phyloP scores from a whole-genome alignment of 495 filamentous ascomycete species.

The Neurospora sp. region DNA sequence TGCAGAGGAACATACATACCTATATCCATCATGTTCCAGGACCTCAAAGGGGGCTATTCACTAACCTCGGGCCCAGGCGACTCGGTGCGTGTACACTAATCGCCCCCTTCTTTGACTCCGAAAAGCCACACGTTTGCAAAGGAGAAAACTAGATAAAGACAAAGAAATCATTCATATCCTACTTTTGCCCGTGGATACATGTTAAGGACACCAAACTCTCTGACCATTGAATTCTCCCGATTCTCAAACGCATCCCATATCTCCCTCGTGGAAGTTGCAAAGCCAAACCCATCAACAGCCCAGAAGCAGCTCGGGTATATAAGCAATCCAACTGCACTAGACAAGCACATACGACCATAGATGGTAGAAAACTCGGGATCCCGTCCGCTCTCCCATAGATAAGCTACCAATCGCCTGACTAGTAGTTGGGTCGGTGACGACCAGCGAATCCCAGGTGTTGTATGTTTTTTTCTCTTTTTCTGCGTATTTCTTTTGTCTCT shows the following conservation, averaged over 20 bases:
- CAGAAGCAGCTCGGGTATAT: neutral
- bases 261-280: neutral
- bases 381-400: slow-evolving; percentile 42
- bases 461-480: slow-evolving; percentile 7
- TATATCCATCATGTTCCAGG: neutral
- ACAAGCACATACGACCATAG: neutral
- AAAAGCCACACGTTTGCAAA: neutral
- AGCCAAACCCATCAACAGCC: neutral
- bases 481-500: too few species aligned
- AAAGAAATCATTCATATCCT: neutral
- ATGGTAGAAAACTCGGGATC: slow-evolving; percentile 28
- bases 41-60: neutral
- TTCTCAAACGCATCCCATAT: neutral
- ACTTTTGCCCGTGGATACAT: neutral
- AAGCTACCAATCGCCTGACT: slow-evolving; percentile 20
- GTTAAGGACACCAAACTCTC: neutral
- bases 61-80: neutral
- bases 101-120: neutral
- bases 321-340: neutral
- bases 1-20: neutral
- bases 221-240: neutral
- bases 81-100: neutral
- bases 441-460: slow-evolving; percentile 19
- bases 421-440: slow-evolving; percentile 43
- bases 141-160: neutral